Conservation (phyloP, 305 asterid genomes). For the Solanum hybrid region DNA sequence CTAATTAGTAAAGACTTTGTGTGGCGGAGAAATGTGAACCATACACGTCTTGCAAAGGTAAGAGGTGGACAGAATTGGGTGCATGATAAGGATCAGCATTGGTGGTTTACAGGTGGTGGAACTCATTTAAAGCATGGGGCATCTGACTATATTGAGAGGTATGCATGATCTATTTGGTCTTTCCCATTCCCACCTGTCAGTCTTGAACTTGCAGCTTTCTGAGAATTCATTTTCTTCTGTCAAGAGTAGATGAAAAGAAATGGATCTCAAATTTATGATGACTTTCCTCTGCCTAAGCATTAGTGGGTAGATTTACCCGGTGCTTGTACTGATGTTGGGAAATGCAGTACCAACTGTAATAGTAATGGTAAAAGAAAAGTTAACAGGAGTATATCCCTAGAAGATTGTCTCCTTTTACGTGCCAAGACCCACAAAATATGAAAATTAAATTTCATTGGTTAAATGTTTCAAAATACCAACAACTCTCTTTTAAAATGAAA, state of each 20-base stretch:
- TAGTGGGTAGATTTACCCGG: too few relatives aligned
- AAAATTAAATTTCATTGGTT: not conserved
- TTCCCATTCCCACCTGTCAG: not conserved
- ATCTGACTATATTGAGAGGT: constrained; percentile 81
- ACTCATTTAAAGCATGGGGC: constrained; percentile 98
- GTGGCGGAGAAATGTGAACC: constrained; percentile 92
- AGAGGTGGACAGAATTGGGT: constrained; percentile 98
- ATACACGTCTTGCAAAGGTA: constrained; percentile 77
- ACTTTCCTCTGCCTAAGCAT: not conserved
- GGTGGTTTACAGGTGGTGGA: constrained; percentile 99
- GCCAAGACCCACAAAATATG: not conserved
- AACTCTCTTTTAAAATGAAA: not conserved
- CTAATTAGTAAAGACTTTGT: constrained; percentile 89
- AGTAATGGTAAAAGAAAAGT: too few relatives aligned
- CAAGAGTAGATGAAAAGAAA: not conserved
- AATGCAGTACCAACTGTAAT: too few relatives aligned
- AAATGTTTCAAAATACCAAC: not conserved
- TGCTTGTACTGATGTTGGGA: not conserved
- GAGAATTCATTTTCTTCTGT: not conserved
- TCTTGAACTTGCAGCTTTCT: not conserved
- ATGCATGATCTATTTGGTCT: constrained; percentile 4
- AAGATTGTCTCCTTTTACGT: too few relatives aligned
- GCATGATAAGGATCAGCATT: constrained; percentile 54
- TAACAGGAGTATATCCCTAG: too few relatives aligned
- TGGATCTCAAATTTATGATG: not conserved